These are phyloP conservation scores for Suhomyces maxii DNA, from an alignment of 1,139 yeast species.

Conservation along the genomic window DNA sequence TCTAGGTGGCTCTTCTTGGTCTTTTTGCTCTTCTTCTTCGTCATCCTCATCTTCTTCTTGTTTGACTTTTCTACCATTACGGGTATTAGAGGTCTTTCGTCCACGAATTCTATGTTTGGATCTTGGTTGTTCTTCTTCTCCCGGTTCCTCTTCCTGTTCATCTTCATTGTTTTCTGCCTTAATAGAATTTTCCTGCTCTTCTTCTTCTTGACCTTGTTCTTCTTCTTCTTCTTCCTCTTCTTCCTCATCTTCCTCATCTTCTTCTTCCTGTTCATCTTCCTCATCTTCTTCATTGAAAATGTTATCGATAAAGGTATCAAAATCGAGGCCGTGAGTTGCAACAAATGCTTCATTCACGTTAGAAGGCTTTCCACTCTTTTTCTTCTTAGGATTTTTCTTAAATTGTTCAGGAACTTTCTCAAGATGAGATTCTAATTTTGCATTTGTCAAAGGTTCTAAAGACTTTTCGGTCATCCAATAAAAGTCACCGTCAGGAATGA, in stretches of 20 bases:
- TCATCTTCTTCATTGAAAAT: conserved; percentile 25
- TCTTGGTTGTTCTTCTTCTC: conserved; percentile 1
- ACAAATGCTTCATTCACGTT: conserved; percentile 42
- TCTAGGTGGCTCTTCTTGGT: not conserved
- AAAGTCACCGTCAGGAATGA: conserved; percentile 51
- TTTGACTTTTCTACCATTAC: conserved; percentile 8
- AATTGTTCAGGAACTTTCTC: conserved; percentile 31
- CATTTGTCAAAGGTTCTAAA: conserved; percentile 33
- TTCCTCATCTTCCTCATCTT: conserved; percentile 31
- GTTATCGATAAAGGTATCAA: conserved; percentile 39
- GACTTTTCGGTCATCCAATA: conserved; percentile 48
- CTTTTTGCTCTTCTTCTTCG: not conserved
- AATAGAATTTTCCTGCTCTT: conserved; percentile 3
- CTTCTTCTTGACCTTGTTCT: conserved; percentile 15
- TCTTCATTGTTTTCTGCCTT: conserved; percentile 10
- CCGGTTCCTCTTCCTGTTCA: conserved; percentile 19
- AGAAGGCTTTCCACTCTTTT: conserved; percentile 29
- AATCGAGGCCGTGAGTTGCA: conserved; percentile 40
- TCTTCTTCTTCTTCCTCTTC: conserved; percentile 27
- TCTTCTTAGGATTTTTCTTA: conserved; percentile 19
- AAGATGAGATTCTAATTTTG: conserved; percentile 28
- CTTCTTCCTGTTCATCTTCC: conserved; percentile 28
- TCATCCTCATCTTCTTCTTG: conserved; percentile 4
- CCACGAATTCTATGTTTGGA: conserved; percentile 13
- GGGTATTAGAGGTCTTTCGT: conserved; percentile 5